phyloP scores from a whole-genome alignment of 768 basidiomycete species.

The Russula brevipes region DNA sequence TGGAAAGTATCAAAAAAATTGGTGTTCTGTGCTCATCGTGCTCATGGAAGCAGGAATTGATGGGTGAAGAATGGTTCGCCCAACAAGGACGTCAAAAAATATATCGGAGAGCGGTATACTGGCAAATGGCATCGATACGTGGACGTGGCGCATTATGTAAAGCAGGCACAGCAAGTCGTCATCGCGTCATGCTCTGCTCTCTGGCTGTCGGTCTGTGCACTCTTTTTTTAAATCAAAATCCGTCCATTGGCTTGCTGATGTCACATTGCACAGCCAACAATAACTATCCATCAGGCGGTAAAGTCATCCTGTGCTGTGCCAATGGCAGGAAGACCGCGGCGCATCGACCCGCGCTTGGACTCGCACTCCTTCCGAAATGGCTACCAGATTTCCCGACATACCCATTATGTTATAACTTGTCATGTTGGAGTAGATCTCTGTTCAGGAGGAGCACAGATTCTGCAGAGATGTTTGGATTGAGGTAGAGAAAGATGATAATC shows the following conservation, averaged over 20 bases:
- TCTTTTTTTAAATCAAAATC: not conserved
- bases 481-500: not conserved
- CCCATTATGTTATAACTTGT: no score
- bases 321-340: not conserved
- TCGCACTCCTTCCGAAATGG: no score
- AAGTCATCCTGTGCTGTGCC: no score
- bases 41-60: conserved; percentile 37
- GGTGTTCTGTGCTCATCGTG: not conserved
- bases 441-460: not conserved
- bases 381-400: no score
- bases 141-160: conserved; percentile 34
- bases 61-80: conserved; percentile 42
- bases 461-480: not conserved
- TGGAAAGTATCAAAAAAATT: conserved; percentile 27
- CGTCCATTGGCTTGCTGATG: not conserved
- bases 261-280: not conserved
- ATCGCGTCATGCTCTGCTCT: conserved; percentile 46
- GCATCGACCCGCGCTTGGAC: not conserved
- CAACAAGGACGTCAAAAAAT: conserved; percentile 45
- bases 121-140: conserved; percentile 40
- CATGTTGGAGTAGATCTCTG: not conserved
- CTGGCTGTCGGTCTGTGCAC: conserved; percentile 38
- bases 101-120: conserved; percentile 40
- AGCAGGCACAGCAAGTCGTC: conserved; percentile 37
- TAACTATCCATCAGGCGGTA: no score